Evolutionary conservation across 495 filamentous ascomycete species (phyloP), one percentile per base, ranked within the genome.

Genomic region (Astrocystis sublimbata): DNA sequence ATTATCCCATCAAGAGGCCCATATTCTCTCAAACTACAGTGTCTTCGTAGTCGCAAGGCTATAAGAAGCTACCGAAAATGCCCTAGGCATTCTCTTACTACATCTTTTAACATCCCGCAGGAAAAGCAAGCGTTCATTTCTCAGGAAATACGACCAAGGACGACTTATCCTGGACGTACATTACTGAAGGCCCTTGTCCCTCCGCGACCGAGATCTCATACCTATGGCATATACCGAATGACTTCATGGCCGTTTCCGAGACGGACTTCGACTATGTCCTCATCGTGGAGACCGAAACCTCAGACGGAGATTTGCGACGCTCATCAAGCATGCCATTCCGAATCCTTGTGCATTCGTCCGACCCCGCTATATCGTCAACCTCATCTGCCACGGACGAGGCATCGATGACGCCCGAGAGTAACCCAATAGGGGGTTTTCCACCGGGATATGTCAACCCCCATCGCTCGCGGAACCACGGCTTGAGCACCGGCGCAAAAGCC

Each of bases 121-220:
- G 42, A 17, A 31, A 56, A 5, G 31, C 38, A 43, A 56, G 7
- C 0, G 24, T 42, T n/a, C 24, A 35, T 4, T 19, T 13, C n/a
- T 15, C 24, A 4, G 0, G 36, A 12, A 19, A 8, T 2, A 8
- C 23, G 2, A 30, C 26, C 53, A 7, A 31, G 24, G 13, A 43
- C 0, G 24, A 23, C 15, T 23, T 31, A 1, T 43, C 41, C 36
- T 43, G 8, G 53, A 30, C 36, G 6, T 30, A 42, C 17, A 42
- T 42, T 2, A 15, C 38, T 2, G 21, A n/a, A 23, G n/a, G 8
- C 6, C 7, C 35, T 24, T 43, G 53, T 8, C 35, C 46, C 5
- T 30, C 36, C 23, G 38, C 38, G 38, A 43, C 53, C 53, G 53
- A 56, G 24, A 41, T 56, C 8, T 31, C 53, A n/a, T 41, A 55